These are phyloP conservation scores for Beauveria sp. DNA, from an alignment of 2,329 filamentous ascomycete genomes.

Conservation along the genomic window DNA sequence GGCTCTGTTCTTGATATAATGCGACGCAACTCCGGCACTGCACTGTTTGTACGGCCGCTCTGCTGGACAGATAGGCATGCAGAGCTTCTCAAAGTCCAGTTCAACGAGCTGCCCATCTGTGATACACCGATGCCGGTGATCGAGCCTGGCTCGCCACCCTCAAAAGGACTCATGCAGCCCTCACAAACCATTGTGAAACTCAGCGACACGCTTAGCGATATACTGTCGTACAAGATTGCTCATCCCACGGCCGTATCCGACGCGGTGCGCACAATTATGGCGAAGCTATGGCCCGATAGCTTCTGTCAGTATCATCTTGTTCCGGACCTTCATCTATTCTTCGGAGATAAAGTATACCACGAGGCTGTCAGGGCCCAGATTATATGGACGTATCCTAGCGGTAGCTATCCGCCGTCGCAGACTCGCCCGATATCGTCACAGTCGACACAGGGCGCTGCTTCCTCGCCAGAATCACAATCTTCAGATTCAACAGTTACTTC, in stretches of 20 bases:
- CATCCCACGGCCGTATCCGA: conserved; percentile 29
- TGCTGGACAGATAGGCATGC: conserved; percentile 48
- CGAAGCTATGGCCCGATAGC: conserved; percentile 34
- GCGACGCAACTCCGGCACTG: conserved; percentile 36
- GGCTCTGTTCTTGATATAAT: conserved; percentile 47
- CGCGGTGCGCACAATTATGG: conserved; percentile 36
- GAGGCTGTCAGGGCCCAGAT: conserved; percentile 40
- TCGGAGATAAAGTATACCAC: conserved; percentile 37
- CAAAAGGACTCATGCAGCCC: conserved; percentile 28
- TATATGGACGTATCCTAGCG: conserved; percentile 37
- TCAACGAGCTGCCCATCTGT: conserved; percentile 34
- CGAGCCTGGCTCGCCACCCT: conserved; percentile 26
- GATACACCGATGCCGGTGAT: conserved; percentile 31
- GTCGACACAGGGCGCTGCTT: conserved; percentile 28
- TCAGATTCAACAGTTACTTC: conserved; percentile 12
- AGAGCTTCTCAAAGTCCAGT: conserved; percentile 38
- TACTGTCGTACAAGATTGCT: conserved; percentile 28
- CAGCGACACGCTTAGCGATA: conserved; percentile 34
- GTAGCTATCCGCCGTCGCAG: conserved; percentile 18
- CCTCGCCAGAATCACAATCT: conserved; percentile 18
- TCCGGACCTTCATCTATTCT: conserved; percentile 41
- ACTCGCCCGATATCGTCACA: conserved; percentile 27
- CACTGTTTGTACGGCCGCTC: conserved; percentile 45
- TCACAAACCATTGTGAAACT: conserved; percentile 35
- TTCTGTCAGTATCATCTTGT: conserved; percentile 23